These are phyloP conservation scores for Gossypium sturtianum DNA, from an alignment of 345 rosid genomes.

Conservation along the genomic window DNA sequence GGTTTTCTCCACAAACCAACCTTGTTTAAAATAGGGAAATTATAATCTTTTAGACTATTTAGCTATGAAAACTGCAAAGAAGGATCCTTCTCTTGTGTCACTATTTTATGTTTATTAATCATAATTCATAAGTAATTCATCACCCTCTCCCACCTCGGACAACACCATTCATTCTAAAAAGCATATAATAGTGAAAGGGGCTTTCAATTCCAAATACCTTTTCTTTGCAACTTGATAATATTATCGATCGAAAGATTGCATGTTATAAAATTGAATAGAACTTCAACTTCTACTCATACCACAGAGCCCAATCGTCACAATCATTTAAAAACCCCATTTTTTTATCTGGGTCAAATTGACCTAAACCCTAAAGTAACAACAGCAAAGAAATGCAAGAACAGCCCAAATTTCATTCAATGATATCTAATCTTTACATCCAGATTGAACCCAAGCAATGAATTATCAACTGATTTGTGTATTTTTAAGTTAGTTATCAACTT, in stretches of 20 bases:
- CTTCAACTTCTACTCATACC: not conserved
- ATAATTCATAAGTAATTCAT: not conserved
- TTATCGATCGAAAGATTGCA: no score
- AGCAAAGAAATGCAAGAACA: not conserved
- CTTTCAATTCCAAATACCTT: not conserved
- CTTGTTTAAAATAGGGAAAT: not conserved
- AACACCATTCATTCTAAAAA: not conserved
- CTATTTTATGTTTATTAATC: not conserved
- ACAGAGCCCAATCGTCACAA: not conserved
- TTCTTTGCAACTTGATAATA: not conserved
- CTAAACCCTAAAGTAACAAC: not conserved
- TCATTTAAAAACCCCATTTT: not conserved
- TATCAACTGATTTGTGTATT: not conserved
- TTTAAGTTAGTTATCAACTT: not conserved
- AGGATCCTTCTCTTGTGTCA: not conserved
- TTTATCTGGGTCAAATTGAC: not conserved
- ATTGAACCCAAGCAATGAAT: not conserved
- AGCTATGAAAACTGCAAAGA: not conserved
- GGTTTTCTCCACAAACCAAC: not conserved
- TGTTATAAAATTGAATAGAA: no score
- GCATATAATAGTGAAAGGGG: not conserved
- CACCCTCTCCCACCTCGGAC: not conserved
- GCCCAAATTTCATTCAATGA: not conserved
- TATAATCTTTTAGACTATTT: not conserved
- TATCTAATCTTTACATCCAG: not conserved